Conservation (phyloP, 2,329 filamentous ascomycete species). For the Parasarocladium wereldwijsianum region DNA sequence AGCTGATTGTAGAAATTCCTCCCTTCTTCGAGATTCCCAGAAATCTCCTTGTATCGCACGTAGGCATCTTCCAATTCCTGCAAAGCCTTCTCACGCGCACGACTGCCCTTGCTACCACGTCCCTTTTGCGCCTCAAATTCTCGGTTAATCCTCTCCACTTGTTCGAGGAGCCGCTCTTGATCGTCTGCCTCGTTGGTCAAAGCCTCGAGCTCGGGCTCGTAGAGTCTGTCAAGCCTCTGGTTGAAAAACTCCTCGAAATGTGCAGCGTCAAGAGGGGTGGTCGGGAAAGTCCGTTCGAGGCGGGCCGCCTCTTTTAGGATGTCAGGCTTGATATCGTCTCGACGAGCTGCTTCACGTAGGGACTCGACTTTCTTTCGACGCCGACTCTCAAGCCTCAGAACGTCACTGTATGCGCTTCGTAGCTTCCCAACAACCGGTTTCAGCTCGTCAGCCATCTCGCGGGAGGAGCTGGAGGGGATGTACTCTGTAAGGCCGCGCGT, state of each 20-base stretch:
- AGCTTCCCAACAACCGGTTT: constrained; percentile 67
- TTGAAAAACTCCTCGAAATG: constrained; percentile 92
- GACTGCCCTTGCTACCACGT: constrained; percentile 47
- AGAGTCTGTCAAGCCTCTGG: constrained; percentile 56
- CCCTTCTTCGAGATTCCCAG: constrained; percentile 79
- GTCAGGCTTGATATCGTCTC: constrained; percentile 78
- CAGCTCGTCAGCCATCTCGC: constrained; percentile 65
- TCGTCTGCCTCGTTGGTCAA: constrained; percentile 59
- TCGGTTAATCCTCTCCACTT: constrained; percentile 61
- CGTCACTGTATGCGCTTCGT: constrained; percentile 70
- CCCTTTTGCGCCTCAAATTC: constrained; percentile 57
- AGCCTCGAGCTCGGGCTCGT: constrained; percentile 62
- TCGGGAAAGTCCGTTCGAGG: constrained; percentile 73
- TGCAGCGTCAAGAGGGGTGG: constrained; percentile 69
- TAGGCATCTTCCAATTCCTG: constrained; percentile 86
- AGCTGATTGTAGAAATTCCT: constrained; percentile 97
- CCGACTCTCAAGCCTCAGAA: constrained; percentile 67
- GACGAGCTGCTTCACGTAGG: constrained; percentile 62
- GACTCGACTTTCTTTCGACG: constrained; percentile 67
- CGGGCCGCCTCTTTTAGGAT: constrained; percentile 72
- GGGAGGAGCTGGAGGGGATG: constrained; percentile 71
- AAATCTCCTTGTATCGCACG: constrained; percentile 90
- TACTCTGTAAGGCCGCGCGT: constrained; percentile 75
- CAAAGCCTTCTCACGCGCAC: constrained; percentile 70
- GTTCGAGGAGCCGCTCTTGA: constrained; percentile 55